Conservation (phyloP, 2,329 filamentous ascomycete genomes). For the Sporothrix dimorphospora region DNA sequence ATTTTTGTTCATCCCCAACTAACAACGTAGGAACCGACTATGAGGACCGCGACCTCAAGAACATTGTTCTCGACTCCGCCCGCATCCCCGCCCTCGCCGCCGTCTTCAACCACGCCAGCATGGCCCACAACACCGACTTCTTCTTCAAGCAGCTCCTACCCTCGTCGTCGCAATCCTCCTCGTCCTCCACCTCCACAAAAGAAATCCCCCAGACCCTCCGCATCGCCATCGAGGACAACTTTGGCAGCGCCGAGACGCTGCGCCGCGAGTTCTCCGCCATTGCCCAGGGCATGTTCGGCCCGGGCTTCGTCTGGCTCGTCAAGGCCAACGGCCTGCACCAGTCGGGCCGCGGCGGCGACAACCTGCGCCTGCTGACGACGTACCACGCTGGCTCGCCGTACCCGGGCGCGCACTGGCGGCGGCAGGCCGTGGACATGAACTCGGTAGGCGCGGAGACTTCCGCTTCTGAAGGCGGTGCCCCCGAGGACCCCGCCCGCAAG, state of each 20-base stretch:
- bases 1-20: not conserved
- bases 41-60: slow-evolving; percentile 60
- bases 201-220: slow-evolving; percentile 60
- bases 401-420: slow-evolving; percentile 79
- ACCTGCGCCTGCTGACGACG: slow-evolving; percentile 74
- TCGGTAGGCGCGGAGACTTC: slow-evolving; percentile 50
- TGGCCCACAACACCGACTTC: slow-evolving; percentile 89
- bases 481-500: slow-evolving; percentile 41
- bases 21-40: slow-evolving; percentile 61
- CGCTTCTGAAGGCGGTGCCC: slow-evolving; percentile 41
- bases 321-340: slow-evolving; percentile 43
- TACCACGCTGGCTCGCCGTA: slow-evolving; percentile 92
- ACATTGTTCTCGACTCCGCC: slow-evolving; percentile 73
- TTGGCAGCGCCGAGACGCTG: slow-evolving; percentile 82
- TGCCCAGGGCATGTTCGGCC: slow-evolving; percentile 90
- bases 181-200: not conserved
- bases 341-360: slow-evolving; percentile 34
- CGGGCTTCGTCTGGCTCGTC: slow-evolving; percentile 96
- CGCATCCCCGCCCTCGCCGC: slow-evolving; percentile 77
- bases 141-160: slow-evolving; percentile 67
- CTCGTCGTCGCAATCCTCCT: not conserved
- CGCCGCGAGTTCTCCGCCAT: slow-evolving; percentile 78
- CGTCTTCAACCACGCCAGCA: slow-evolving; percentile 94
- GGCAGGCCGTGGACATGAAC: slow-evolving; percentile 71
- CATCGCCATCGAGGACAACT: slow-evolving; percentile 66